phyloP scores from a whole-genome alignment of 2,329 filamentous ascomycete genomes.

The Aspergillus sergii region DNA sequence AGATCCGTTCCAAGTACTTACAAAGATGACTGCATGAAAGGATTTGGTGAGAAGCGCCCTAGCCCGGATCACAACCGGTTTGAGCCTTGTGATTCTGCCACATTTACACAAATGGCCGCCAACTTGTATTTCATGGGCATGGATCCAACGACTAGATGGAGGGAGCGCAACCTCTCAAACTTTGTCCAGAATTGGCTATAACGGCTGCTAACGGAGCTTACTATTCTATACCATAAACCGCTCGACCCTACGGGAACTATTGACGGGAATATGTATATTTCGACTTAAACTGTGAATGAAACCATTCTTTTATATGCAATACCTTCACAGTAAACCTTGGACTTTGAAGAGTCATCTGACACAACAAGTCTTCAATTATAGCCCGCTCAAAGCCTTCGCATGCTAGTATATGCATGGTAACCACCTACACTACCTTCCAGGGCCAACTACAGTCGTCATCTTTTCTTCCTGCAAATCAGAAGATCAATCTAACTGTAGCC shows the following conservation, averaged over 20 bases:
- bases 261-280: background rate
- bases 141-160: background rate
- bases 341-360: background rate
- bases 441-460: background rate
- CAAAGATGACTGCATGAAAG: too few species aligned
- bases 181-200: background rate
- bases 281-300: background rate
- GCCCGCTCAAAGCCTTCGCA: background rate
- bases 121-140: background rate
- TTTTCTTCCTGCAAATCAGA: background rate
- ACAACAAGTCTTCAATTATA: rapidly evolving
- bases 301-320: background rate
- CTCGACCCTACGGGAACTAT: background rate
- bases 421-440: background rate
- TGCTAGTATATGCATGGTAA: background rate
- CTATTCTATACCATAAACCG: background rate
- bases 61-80: too few species aligned
- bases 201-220: background rate
- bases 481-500: background rate
- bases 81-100: background rate
- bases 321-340: too few species aligned
- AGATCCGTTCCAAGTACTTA: too few species aligned
- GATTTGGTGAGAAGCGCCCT: too few species aligned
- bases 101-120: background rate
- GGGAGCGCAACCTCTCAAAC: background rate